Conservation (phyloP, 495 filamentous ascomycete species). For the Entonaema liquescens region DNA sequence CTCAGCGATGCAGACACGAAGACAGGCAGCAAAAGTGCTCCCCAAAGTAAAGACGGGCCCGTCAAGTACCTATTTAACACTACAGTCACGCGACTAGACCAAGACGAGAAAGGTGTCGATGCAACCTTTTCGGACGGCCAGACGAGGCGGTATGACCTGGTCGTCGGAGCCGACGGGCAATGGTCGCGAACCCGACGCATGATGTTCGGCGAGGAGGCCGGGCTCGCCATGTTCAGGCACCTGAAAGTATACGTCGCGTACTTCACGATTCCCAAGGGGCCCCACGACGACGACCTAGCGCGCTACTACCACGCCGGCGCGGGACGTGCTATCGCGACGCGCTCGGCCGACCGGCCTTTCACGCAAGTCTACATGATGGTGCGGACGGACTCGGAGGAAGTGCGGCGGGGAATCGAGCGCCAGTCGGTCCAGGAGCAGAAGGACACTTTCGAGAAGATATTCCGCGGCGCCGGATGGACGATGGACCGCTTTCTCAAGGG, state of each 20-base stretch:
- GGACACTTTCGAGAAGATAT: constrained; percentile 23
- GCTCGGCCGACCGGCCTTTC: constrained; percentile 17
- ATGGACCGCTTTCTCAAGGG: constrained; percentile 24
- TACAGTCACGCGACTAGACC: constrained; percentile 12
- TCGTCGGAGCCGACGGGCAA: constrained; percentile 62
- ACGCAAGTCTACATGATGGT: constrained; percentile 42
- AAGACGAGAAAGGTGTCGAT: constrained; percentile 33
- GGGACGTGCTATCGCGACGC: constrained; percentile 15
- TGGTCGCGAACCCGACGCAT: constrained; percentile 53
- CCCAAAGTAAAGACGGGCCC: constrained; percentile 7
- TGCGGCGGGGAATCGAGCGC: constrained; percentile 11
- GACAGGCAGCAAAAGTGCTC: not conserved
- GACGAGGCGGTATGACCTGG: constrained; percentile 52
- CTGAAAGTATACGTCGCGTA: constrained; percentile 33
- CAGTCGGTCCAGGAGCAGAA: constrained; percentile 25
- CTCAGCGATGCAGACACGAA: constrained; percentile 49
- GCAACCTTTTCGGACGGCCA: constrained; percentile 49
- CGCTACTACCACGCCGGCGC: constrained; percentile 34
- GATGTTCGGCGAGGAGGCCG: constrained; percentile 42
- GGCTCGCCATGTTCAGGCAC: constrained; percentile 32
- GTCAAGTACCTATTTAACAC: constrained; percentile 35
- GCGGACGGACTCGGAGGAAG: constrained; percentile 36
- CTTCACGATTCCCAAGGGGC: constrained; percentile 12
- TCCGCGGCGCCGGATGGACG: constrained; percentile 33
- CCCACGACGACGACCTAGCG: constrained; percentile 25